These are phyloP conservation scores for Endogone sp. DNA, from an alignment of 192 early-diverging fungal species.

Conservation along the genomic window DNA sequence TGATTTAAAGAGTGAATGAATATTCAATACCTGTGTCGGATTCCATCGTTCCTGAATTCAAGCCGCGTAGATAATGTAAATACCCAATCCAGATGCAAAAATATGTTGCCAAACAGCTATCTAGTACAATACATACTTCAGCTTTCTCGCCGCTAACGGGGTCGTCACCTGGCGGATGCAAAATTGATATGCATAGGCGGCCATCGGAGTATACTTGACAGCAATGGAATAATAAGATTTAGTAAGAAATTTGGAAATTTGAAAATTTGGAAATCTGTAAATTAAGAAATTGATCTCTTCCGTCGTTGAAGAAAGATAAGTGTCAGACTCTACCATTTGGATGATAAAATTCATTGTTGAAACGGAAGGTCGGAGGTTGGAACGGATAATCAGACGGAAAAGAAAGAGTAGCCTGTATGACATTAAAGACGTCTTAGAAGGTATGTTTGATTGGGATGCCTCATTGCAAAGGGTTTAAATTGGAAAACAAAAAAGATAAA, in stretches of 20 bases:
- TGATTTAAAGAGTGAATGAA: neutral
- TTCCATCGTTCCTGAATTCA: conserved; percentile 69
- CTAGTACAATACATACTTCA: conserved; percentile 33
- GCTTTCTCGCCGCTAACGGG: conserved; percentile 76
- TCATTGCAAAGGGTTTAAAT: conserved; percentile 9
- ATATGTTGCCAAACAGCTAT: neutral
- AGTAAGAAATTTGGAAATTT: too few relatives aligned
- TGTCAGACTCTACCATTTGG: conserved; percentile 63
- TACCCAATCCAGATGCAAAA: neutral
- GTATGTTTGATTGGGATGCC: neutral
- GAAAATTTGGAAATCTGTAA: too few relatives aligned
- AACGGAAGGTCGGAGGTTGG: conserved; percentile 87
- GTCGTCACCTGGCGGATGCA: conserved; percentile 94
- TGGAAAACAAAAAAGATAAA: conserved; percentile 16
- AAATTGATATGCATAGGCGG: conserved; percentile 90
- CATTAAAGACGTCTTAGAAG: neutral
- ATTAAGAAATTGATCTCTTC: too few relatives aligned
- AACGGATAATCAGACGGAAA: conserved; percentile 93
- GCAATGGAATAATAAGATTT: too few relatives aligned
- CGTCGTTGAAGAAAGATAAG: too few relatives aligned
- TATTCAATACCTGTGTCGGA: conserved; percentile 57
- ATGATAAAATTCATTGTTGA: conserved; percentile 87
- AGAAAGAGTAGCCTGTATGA: conserved; percentile 66
- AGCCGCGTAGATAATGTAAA: neutral
- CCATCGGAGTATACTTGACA: conserved; percentile 80